phyloP scores from a whole-genome alignment of 805 yeast genomes.

The Teunomyces cretensis region DNA sequence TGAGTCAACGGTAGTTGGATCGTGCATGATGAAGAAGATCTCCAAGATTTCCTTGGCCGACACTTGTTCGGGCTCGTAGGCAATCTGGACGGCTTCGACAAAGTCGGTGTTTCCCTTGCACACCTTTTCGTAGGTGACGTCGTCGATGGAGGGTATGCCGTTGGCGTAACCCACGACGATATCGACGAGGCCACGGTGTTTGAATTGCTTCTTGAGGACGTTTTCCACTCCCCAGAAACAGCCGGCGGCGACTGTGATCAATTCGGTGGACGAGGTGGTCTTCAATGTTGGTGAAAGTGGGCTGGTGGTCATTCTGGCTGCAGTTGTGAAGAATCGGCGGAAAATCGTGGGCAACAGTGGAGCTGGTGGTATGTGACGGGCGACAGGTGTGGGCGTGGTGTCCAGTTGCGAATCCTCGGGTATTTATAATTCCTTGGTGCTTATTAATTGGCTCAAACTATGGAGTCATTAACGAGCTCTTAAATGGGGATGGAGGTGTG shows the following conservation, averaged over 20 bases:
- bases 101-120: conserved; percentile 71
- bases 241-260: conserved; percentile 52
- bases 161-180: conserved; percentile 89
- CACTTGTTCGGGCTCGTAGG: conserved; percentile 72
- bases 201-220: conserved; percentile 69
- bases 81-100: conserved; percentile 83
- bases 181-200: conserved; percentile 64
- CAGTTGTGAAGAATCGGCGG: not conserved
- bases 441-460: not conserved
- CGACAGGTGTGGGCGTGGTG: no score
- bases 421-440: not conserved
- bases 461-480: not conserved
- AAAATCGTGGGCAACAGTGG: not conserved
- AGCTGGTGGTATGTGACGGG: no score
- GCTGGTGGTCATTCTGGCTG: conserved; percentile 8
- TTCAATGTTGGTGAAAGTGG: conserved; percentile 33
- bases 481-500: not conserved
- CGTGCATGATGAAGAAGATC: conserved; percentile 89
- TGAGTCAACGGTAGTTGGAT: conserved; percentile 78
- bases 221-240: conserved; percentile 93
- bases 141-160: conserved; percentile 55
- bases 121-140: conserved; percentile 60
- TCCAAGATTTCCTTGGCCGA: conserved; percentile 63
- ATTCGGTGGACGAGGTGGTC: conserved; percentile 33
- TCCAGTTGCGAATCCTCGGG: no score